Conservation (phyloP, 1,284 basidiomycete genomes). For the Vanrija humicola region DNA sequence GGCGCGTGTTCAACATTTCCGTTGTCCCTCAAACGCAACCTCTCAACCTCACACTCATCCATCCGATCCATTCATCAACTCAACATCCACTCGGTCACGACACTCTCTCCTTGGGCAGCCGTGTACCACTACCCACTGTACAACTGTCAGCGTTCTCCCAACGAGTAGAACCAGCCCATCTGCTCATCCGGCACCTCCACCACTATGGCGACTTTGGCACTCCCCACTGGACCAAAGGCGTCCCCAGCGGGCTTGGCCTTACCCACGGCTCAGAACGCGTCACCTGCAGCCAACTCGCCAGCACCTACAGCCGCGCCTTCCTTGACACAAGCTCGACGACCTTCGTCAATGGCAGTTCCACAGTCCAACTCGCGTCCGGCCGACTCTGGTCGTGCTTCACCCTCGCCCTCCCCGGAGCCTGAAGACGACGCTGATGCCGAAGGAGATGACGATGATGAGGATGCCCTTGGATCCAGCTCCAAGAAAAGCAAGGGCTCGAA, state of each 20-base stretch:
- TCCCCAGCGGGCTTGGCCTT: constrained; percentile 14
- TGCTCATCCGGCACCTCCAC: background rate
- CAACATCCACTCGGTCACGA: background rate
- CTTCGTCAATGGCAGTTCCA: no score
- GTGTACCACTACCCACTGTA: background rate
- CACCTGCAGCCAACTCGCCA: constrained; percentile 6
- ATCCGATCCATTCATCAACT: background rate
- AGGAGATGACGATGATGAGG: constrained; percentile 35
- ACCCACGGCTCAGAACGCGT: background rate
- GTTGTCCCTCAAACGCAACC: background rate
- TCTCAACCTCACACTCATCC: background rate
- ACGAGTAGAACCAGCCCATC: no score
- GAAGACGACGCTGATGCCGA: constrained; percentile 34
- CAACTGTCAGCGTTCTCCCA: no score
- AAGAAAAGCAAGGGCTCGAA: constrained; percentile 21
- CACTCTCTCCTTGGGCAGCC: no score
- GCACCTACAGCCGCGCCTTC: background rate
- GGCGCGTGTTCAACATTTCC: background rate
- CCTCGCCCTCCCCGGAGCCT: constrained; percentile 24
- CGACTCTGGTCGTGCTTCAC: background rate
- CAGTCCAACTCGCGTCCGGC: background rate
- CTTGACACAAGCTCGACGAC: no score
- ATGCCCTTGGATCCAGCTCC: constrained; percentile 3
- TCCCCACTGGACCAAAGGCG: constrained; percentile 11
- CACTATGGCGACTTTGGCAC: background rate